A percentile compares a stretch with the other conserved stretches of the same genome.
Conservation (phyloP, 2,329 filamentous ascomycete species). For the Scytalidium lignicola region DNA sequence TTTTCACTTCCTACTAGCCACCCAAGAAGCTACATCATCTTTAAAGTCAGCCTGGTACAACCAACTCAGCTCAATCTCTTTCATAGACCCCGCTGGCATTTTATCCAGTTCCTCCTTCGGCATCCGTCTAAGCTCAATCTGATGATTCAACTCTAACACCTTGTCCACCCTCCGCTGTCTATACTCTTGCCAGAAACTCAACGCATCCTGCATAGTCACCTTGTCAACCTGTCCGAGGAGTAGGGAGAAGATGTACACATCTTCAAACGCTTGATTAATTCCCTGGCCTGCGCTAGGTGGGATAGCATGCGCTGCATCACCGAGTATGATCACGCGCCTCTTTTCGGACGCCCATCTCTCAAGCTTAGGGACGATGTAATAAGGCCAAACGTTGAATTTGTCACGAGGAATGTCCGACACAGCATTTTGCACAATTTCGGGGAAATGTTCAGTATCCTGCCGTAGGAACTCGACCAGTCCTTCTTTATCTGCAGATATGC, state of each 20-base stretch:
- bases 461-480: slow-evolving; percentile 31
- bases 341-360: slow-evolving; percentile 33
- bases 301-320: slow-evolving; percentile 44
- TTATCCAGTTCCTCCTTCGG: slow-evolving; percentile 28
- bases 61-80: slow-evolving; percentile 35
- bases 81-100: slow-evolving; percentile 16
- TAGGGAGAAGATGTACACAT: slow-evolving; percentile 40
- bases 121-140: slow-evolving; percentile 43
- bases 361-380: slow-evolving; percentile 38
- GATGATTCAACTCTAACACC: slow-evolving; percentile 41
- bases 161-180: slow-evolving; percentile 42
- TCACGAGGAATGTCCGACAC: slow-evolving; percentile 28
- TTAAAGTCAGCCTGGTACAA: slow-evolving; percentile 23
- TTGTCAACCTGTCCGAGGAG: slow-evolving; percentile 27
- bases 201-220: slow-evolving; percentile 21
- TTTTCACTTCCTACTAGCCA: no score
- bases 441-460: slow-evolving; percentile 28
- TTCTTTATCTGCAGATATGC: slow-evolving; percentile 33
- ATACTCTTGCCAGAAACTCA: slow-evolving; percentile 41
- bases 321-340: slow-evolving; percentile 37
- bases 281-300: slow-evolving; percentile 43
- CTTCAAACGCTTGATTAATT: slow-evolving; percentile 44
- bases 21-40: background rate
- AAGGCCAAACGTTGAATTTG: slow-evolving; percentile 41
- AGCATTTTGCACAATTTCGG: slow-evolving; percentile 33